Base-by-base conservation (phyloP, 2,329 filamentous ascomycete genomes). In the Fusarium hainanense region DNA sequence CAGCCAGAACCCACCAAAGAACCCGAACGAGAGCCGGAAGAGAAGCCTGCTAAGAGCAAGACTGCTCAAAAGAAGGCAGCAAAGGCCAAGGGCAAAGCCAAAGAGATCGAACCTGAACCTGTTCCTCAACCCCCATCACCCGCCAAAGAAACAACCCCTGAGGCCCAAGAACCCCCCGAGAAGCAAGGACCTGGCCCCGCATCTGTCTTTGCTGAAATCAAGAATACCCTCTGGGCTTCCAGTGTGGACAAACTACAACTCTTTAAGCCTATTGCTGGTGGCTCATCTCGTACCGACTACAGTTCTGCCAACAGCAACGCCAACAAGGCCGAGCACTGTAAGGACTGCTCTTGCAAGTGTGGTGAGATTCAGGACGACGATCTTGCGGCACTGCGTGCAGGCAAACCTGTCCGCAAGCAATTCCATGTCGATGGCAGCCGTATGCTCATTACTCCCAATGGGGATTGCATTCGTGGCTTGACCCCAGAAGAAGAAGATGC, bases 401-500 rank as follows among this genome's bases (percentile, higher is more conserved):
- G 88, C 49, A 83, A 85, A 64, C 82, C 88, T 13, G 87, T 91
- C 11, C 86, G 85, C 63, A 91, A 90, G 77, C 79, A 89, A 41
- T 80, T 80, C 50, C 79, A 80, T 51, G 82, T 89, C 3, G 89
- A 91, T 66, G 89, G 88, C 58, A 85, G 87, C 77, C 86, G 90
- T 27, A 89, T 92, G 68, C 85, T 94, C 70, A 88, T 94, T 54
- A 94, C 92, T 0, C 91, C 92, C 1, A 89, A 91, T 66, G 92
- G 92, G 13, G 90, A 93, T 67, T 92, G 91, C 76, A 84, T 95
- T n/a, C 89, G 90, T 69, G 90, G 92, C 61, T 80, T 96, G 56
- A 89, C 85, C 2, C 80, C 85, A 6, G 88, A 90, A 43, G 89
- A 94, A 67, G 92, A 94, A 75, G 84, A 90, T 34, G 85, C 86